Base-by-base conservation (phyloP, 352 stramenopile genomes). In the Globisporangium lucens region DNA sequence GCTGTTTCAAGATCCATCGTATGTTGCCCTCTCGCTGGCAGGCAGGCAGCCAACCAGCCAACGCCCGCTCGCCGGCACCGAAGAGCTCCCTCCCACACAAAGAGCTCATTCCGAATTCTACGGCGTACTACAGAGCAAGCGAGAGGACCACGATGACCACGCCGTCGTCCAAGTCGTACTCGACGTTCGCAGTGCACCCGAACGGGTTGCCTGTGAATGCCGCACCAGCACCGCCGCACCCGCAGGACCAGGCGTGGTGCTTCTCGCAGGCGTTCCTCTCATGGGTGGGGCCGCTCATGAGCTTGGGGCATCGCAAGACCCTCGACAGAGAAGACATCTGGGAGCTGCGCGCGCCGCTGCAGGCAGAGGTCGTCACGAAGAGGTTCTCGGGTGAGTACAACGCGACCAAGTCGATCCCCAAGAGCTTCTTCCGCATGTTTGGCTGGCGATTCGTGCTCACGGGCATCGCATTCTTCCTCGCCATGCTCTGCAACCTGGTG, bases 401-500 rank as follows among this genome's bases (percentile, higher is more conserved):
- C 1, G 55, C 60, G 29, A 61, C 56, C 24, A 67, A 69, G 9
- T 80, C 73, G 10, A 56, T 82, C 2, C 63, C 61, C 15, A 61
- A 36, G 15, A 72, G 56, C 56, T 61, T 65, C 43, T 47, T 61
- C 30, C 56, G 17, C 33, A 61, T 61, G 59, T 89, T 87, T 27
- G 75, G 74, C 2, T 36, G 46, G 20, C 74, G 76, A n/a, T 80
- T 87, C 38, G 61, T 73, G 29, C 61, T 81, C 52, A 88, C 77
- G 10, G 81, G 81, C 9, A 35, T 73, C 22, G 77, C 69, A 17
- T 83, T 85, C 58, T 65, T 86, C 15, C 38, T 82, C 12, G 78
- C 73, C 47, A 86, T 79, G 74, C 66, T 85, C 38, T 85, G 75
- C 62, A 84, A 75, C 41, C 70, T 89, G 22, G 41, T 88, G 13